These are phyloP conservation scores for Neopestalotiopsis sp. DNA, from an alignment of 2,329 filamentous ascomycete genomes.

Conservation along the genomic window DNA sequence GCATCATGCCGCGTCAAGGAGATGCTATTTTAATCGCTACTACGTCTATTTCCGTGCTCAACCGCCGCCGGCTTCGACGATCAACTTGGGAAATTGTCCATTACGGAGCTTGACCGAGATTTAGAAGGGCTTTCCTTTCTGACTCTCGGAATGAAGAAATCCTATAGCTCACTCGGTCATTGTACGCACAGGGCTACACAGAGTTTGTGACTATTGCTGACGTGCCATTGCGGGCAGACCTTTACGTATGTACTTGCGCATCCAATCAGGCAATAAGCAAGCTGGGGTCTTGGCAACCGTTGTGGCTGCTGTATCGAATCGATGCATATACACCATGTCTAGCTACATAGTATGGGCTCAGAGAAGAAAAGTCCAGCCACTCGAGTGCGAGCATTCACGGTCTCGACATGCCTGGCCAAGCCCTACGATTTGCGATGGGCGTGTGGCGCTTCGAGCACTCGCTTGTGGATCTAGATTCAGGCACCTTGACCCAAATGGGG, in stretches of 20 bases:
- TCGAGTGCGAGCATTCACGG: background rate
- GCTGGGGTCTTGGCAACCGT: background rate
- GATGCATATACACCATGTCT: background rate
- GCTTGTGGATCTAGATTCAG: conserved; percentile 12
- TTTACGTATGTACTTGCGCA: conserved; percentile 3
- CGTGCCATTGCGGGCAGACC: conserved; percentile 13
- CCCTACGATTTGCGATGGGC: conserved; percentile 4
- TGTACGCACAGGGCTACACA: conserved; percentile 1
- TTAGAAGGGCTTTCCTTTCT: conserved; percentile 1
- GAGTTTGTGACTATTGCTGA: conserved; percentile 13
- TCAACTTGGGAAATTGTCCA: conserved; percentile 2
- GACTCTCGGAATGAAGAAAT: conserved; percentile 2
- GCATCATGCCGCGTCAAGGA: conserved; percentile 32
- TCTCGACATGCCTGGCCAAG: conserved; percentile 3
- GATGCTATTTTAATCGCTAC: conserved; percentile 31
- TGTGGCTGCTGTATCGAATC: conserved; percentile 4
- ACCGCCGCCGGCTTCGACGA: background rate
- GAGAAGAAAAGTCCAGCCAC: background rate
- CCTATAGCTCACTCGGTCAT: background rate
- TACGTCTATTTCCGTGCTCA: conserved; percentile 21
- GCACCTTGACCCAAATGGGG: conserved; percentile 18
- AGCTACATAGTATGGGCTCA: background rate
- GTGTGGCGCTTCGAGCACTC: conserved; percentile 11
- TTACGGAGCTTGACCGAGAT: conserved; percentile 4
- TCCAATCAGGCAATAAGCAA: conserved; percentile 15